Base-by-base conservation (phyloP, 805 yeast genomes). In the Gaillardinia entomophila region DNA sequence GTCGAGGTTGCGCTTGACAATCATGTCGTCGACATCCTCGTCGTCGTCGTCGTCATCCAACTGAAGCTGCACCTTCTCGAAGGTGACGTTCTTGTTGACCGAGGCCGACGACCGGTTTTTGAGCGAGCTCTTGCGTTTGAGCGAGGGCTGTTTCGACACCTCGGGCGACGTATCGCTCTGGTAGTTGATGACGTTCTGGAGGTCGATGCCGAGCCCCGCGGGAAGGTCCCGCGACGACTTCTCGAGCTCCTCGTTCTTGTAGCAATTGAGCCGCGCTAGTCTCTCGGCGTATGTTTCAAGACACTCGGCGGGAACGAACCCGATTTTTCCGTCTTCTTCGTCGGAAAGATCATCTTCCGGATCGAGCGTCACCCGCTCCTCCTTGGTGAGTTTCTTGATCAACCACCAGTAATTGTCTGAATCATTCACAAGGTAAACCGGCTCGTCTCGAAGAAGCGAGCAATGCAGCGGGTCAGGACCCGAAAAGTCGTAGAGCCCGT, bases 351-450 rank as follows among this genome's bases (percentile, higher is more conserved):
- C 48, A 11, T 45, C 49, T n/a, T 30, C 34, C 8, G 25, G 38
- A 6, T 37, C 46, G 18, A 29, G 18, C 65, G 38, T 68, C 53
- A 47, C 73, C 56, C 45, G 40, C 38, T 64, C 68, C 12, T 43
- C 38, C 38, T 60, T 63, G 11, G 56, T 50, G 29, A 62, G 36
- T 36, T 73, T 69, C 18, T 64, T 55, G 18, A 92, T 90, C 8
- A 90, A 66, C 97, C 98, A 92, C 98, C 98, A 92, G 60, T 92
- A 92, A 39, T 85, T 74, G 58, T 92, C 96, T 30, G 83, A 79
- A 51, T 92, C 98, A 51, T 87, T 88, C 23, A 92, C 61, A 13
- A 92, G 61, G 27, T 74, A 66, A 41, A 94, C 90, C 2, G 94
- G 79, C 47, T 87, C 96, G 49, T 90, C 89, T 42, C 86, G 77